These are phyloP conservation scores for Didymella sp. DNA, from an alignment of 2,329 filamentous ascomycete species.

Conservation along the genomic window DNA sequence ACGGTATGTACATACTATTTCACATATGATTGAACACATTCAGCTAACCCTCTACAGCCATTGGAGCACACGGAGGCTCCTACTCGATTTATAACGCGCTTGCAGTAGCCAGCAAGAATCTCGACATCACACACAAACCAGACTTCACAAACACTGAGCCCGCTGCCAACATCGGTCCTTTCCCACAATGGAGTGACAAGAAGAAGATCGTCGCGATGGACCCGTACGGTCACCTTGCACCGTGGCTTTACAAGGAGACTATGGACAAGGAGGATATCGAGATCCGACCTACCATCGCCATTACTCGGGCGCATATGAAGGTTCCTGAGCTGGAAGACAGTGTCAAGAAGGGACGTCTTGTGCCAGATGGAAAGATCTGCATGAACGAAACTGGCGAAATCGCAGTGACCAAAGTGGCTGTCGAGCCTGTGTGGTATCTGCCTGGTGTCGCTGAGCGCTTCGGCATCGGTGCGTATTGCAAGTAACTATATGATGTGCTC, in stretches of 20 bases:
- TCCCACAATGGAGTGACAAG: slow-evolving; percentile 85
- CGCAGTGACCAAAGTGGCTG: slow-evolving; percentile 93
- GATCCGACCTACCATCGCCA: slow-evolving; percentile 87
- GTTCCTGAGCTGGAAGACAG: slow-evolving; percentile 93
- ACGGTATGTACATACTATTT: slow-evolving; percentile 62
- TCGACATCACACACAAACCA: slow-evolving; percentile 80
- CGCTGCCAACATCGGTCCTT: slow-evolving; percentile 85
- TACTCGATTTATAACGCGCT: slow-evolving; percentile 97
- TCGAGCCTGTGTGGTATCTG: slow-evolving; percentile 78
- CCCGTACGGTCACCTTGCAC: slow-evolving; percentile 85
- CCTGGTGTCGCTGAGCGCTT: slow-evolving; percentile 82
- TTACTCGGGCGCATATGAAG: slow-evolving; percentile 94
- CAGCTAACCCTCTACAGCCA: slow-evolving; percentile 53
- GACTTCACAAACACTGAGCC: slow-evolving; percentile 89
- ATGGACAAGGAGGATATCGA: slow-evolving; percentile 83
- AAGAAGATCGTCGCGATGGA: slow-evolving; percentile 99
- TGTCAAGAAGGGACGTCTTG: slow-evolving; percentile 77
- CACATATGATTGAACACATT: neutral
- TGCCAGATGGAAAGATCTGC: slow-evolving; percentile 86
- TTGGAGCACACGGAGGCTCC: slow-evolving; percentile 81
- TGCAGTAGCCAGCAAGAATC: slow-evolving; percentile 88
- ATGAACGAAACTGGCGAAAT: slow-evolving; percentile 86
- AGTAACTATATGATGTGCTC: neutral
- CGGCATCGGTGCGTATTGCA: slow-evolving; percentile 70
- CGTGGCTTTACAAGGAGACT: slow-evolving; percentile 80